Evolutionary conservation across 1,284 basidiomycete genomes (phyloP), one percentile per base, ranked within the genome.

Genomic region (Cystobasidium sp.): DNA sequence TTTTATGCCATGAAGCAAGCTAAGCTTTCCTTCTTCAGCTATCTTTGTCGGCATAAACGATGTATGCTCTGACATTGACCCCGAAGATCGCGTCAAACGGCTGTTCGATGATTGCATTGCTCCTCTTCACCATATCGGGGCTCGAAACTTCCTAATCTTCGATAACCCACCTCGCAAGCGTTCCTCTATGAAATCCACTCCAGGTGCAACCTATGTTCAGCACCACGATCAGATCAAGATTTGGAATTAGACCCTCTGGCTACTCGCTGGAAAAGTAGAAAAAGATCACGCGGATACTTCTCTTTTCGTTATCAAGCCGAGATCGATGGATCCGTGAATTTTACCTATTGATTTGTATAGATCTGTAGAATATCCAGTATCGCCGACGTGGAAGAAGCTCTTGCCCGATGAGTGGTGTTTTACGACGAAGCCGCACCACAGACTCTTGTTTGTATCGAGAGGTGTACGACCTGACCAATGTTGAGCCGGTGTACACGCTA

Each of bases 381-480:
- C 82, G 49, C 82, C 80, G 6, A 84, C 81, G 74, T 84, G 84
- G 76, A 84, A 84, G 62, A 72, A 66, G 37, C 55, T 52, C 51
- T 76, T 78, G 5, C 74, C 70, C 0, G 52, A 55, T 16, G 20
- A 51, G 12, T 47, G 12, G 5, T 78, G 76, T 46, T 82, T 80
- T 47, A 84, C 81, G 61, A 83, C 83, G 77, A 82, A 84, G 0
- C 80, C 82, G 6, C 81, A 78, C 83, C 85, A 86, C 14, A 86
- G 80, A 0, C 83, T 83, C 7, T 82, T 82, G 75, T 86, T 86
- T 43, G 84, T 84, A 75, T 85, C 84, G 1, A 83, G 76, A 0
- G 82, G 82, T 8, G 82, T 82, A 6, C 85, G 80, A 4, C 83
- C 84, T 1, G 83, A 83, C 85, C 84, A 85, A 78, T 85, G 85